Base-by-base conservation (phyloP, 1,139 yeast genomes). In the Ashbya aceris region DNA sequence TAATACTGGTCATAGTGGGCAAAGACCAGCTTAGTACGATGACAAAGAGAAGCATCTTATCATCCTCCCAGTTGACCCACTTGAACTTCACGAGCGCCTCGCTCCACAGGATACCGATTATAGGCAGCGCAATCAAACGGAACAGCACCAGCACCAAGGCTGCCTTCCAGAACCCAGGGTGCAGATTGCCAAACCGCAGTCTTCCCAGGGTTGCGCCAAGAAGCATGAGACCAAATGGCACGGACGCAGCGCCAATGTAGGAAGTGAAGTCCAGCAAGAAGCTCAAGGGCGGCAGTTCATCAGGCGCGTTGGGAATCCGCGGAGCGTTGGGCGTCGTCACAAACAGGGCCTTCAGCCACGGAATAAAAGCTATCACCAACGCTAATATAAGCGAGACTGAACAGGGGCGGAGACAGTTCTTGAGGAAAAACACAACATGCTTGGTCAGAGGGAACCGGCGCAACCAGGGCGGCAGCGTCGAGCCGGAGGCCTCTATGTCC, bases 181-280 rank as follows among this genome's bases (percentile, higher is more conserved):
- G 83, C 56, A 86, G 66, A 11, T 68, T 60, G 11, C 69, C 71
- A 26, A 86, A 65, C 47, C 74, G 68, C 40, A 89, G 69, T 39
- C 96, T 67, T 0, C 95, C 80, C 37, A 89, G 75, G 3, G 96
- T 85, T 9, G 93, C 95, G 2, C 97, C 97, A 30, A 89, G 62
- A 45, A 89, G 59, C 40, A 84, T 60, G 45, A 89, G 69, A 1
- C 96, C 96, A 47, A 85, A 66, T 0, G 96, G 97, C 28, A 89
- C 96, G 28, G 86, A 77, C 0, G 96, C 96, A 2, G 78, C 78
- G 1, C 96, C 96, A 2, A 89, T 67, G 58, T 89, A 89, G 12
- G 76, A 59, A 1, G 91, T 70, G 48, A 79, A 77, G 58, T 89
- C 96, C 74, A 89, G 81, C 8, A 87, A 46, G 52, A 89, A 89